A percentile compares a stretch with the other conserved stretches of the same genome.
phyloP scores from a whole-genome alignment of 768 basidiomycete species.

The Phanerodontia chrysosporium region DNA sequence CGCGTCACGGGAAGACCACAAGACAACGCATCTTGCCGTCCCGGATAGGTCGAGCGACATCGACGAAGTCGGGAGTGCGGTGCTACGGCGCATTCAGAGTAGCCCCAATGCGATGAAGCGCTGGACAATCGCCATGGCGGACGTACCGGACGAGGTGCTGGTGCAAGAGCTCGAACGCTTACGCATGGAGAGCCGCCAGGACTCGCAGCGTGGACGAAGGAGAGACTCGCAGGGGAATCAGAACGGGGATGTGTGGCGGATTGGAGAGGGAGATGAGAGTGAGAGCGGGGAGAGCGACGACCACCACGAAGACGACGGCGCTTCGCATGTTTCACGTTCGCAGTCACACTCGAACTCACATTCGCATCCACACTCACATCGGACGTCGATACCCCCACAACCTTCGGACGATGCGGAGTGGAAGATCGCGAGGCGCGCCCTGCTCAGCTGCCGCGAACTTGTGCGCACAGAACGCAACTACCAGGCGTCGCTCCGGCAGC shows the following conservation, averaged over 20 bases:
- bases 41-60: neutral
- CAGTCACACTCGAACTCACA: neutral
- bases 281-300: conserved; percentile 9
- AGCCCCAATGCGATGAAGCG: conserved; percentile 23
- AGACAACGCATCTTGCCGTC: neutral
- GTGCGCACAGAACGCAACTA: conserved; percentile 45
- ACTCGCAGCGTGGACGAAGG: neutral
- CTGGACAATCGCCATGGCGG: conserved; percentile 31
- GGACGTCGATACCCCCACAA: neutral
- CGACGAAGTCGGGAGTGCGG: neutral
- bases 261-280: neutral
- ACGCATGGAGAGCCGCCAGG: conserved; percentile 20
- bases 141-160: conserved; percentile 29
- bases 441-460: conserved; percentile 45
- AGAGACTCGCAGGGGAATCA: neutral
- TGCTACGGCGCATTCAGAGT: neutral
- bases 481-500: conserved; percentile 32
- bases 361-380: neutral
- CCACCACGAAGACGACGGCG: neutral
- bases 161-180: conserved; percentile 27
- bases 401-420: conserved; percentile 27
- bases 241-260: conserved; percentile 12
- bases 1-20: neutral
- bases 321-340: neutral
- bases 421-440: conserved; percentile 34